Conservation (phyloP, 2,329 filamentous ascomycete genomes). For the Sporothrix curviconia region DNA sequence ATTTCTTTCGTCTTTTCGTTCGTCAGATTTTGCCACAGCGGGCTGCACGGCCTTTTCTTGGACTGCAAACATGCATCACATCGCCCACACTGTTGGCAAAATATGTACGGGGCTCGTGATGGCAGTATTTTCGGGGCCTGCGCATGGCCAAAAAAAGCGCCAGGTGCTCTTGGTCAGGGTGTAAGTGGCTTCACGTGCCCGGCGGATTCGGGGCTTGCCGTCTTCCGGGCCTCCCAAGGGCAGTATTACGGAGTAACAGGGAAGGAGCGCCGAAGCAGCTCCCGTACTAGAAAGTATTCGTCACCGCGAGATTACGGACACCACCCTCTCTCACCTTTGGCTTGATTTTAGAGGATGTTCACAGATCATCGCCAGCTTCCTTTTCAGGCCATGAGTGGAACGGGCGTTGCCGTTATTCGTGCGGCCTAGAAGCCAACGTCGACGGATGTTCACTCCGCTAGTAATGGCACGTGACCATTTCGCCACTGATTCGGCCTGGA, state of each 20-base stretch:
- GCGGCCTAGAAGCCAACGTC: too few species aligned
- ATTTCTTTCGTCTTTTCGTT: background rate
- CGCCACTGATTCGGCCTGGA: background rate
- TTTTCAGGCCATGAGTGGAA: too few species aligned
- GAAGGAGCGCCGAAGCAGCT: background rate
- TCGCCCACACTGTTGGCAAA: background rate
- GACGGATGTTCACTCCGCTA: too few species aligned
- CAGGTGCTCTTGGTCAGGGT: background rate
- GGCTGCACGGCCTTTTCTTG: background rate
- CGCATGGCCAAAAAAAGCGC: background rate
- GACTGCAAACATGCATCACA: background rate
- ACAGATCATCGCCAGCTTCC: too few species aligned
- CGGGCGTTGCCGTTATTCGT: too few species aligned
- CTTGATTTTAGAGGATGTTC: background rate
- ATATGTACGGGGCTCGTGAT: background rate
- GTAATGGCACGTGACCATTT: background rate
- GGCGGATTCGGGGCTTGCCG: background rate
- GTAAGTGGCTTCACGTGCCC: background rate
- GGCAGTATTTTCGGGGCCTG: background rate
- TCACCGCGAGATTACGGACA: background rate
- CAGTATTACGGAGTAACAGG: too few species aligned
- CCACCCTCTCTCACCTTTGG: background rate
- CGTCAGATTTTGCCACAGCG: background rate
- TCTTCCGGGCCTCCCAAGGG: background rate
- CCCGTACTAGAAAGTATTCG: too few species aligned